Evolutionary conservation across 176 grass and related monocot species (phyloP).

Genomic region (Tillandsia fasciculata): DNA sequence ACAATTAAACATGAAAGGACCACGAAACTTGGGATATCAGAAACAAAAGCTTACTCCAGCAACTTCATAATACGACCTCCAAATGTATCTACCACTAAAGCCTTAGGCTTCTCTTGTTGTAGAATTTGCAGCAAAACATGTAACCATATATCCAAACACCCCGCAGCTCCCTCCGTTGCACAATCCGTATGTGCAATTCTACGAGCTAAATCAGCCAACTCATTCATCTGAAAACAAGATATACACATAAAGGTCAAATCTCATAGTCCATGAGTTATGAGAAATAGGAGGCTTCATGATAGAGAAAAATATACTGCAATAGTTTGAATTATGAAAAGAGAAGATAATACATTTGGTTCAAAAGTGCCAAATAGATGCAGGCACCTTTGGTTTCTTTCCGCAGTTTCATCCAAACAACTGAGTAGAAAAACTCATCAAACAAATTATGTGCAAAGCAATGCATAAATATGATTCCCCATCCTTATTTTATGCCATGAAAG

Average conservation of each 20-base stretch:
- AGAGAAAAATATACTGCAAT: neutral
- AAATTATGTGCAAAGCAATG: too few relatives aligned
- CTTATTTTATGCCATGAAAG: too few relatives aligned
- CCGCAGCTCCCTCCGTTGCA: slow-evolving; percentile 8
- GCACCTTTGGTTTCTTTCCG: too few relatives aligned
- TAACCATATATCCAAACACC: slow-evolving; percentile 13
- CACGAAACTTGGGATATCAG: neutral
- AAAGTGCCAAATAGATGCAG: too few relatives aligned
- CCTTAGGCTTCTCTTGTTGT: slow-evolving; percentile 27
- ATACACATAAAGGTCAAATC: neutral
- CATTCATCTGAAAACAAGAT: slow-evolving; percentile 22
- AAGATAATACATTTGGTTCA: too few relatives aligned
- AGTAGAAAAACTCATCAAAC: too few relatives aligned
- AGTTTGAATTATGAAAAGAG: too few relatives aligned
- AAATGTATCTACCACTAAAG: slow-evolving; percentile 41
- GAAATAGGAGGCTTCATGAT: neutral
- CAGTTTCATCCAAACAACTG: too few relatives aligned
- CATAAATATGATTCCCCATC: too few relatives aligned
- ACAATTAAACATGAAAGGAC: neutral
- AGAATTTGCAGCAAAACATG: slow-evolving; percentile 26
- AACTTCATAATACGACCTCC: slow-evolving; percentile 28
- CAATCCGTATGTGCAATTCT: slow-evolving; percentile 28
- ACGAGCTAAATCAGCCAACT: slow-evolving; percentile 28
- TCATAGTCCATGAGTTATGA: neutral
- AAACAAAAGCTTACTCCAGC: slow-evolving; percentile 26